Evolutionary conservation across 805 yeast species (phyloP).

Genomic region (Yarrowia osloensis): DNA sequence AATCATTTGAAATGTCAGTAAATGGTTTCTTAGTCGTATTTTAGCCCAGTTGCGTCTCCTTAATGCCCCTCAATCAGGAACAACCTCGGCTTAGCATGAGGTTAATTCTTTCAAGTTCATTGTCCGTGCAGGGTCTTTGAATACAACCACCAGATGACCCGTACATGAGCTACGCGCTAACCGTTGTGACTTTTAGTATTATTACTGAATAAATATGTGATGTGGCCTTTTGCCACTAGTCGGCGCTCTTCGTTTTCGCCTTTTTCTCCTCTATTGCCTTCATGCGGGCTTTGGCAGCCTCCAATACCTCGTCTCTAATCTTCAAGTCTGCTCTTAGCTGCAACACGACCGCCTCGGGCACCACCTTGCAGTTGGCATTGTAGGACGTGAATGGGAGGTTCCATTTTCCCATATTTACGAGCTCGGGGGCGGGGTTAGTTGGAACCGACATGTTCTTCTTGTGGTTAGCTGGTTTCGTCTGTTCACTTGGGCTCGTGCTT

Average conservation of each 20-base stretch:
- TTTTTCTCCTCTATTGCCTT: background rate
- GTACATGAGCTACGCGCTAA: too few relatives aligned
- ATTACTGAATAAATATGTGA: background rate
- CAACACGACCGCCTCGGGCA: background rate
- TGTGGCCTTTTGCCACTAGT: background rate
- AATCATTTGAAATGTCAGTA: too few relatives aligned
- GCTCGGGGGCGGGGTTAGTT: background rate
- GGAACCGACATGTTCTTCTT: slow-evolving; percentile 1
- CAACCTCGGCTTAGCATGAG: slow-evolving; percentile 12
- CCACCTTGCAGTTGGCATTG: slow-evolving; percentile 4
- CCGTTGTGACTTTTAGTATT: too few relatives aligned
- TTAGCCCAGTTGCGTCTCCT: too few relatives aligned
- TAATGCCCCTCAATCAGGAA: background rate
- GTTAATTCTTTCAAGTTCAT: background rate
- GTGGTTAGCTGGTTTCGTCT: too few relatives aligned
- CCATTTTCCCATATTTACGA: background rate
- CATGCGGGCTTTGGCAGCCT: background rate
- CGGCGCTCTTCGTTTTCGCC: background rate
- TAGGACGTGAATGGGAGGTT: background rate
- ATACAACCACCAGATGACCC: too few relatives aligned
- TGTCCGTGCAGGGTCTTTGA: background rate
- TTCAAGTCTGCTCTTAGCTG: background rate
- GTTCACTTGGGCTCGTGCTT: background rate
- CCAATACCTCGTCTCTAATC: background rate
- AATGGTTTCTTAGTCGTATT: too few relatives aligned